A percentile compares a stretch with the other conserved stretches of the same genome.
These are phyloP conservation scores for Leccinum sublutescens DNA, from an alignment of 768 basidiomycete genomes.

Conservation along the genomic window DNA sequence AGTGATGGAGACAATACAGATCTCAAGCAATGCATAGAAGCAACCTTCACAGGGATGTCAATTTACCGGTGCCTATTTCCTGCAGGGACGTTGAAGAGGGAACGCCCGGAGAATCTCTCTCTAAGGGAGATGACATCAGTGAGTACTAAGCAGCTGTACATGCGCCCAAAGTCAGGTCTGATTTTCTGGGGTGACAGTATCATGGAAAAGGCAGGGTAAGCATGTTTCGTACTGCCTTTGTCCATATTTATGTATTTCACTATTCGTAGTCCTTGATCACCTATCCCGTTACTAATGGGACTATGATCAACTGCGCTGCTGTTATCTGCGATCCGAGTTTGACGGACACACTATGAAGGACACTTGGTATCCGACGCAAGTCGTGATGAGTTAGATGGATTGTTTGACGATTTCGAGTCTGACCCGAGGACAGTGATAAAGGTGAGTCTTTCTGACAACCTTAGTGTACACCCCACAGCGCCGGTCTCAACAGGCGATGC, in stretches of 20 bases:
- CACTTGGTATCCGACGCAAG: slow-evolving; percentile 30
- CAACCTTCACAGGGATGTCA: slow-evolving; percentile 41
- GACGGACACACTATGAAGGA: slow-evolving; percentile 34
- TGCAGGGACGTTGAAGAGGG: slow-evolving; percentile 28
- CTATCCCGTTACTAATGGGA: slow-evolving; percentile 40
- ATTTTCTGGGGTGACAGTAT: slow-evolving; percentile 16
- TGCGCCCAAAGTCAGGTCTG: neutral
- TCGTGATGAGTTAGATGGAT: slow-evolving; percentile 31
- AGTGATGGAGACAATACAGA: neutral
- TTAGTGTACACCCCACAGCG: neutral
- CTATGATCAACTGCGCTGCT: slow-evolving; percentile 37
- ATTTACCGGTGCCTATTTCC: slow-evolving; percentile 41
- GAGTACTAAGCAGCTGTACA: slow-evolving; percentile 4
- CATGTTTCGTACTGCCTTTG: neutral
- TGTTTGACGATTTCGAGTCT: slow-evolving; percentile 37
- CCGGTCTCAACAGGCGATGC: neutral
- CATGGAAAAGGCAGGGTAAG: slow-evolving; percentile 9
- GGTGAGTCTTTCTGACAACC: slow-evolving; percentile 12
- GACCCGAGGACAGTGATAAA: slow-evolving; percentile 31
- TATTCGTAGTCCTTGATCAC: slow-evolving; percentile 36
- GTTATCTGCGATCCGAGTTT: slow-evolving; percentile 29
- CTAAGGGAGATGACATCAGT: slow-evolving; percentile 22
- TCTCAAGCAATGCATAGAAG: slow-evolving; percentile 17
- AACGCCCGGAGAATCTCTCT: slow-evolving; percentile 21
- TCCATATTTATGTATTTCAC: neutral